phyloP scores from a whole-genome alignment of 371 early-diverging fungal species.

The Apophysomyces ossiformis region DNA sequence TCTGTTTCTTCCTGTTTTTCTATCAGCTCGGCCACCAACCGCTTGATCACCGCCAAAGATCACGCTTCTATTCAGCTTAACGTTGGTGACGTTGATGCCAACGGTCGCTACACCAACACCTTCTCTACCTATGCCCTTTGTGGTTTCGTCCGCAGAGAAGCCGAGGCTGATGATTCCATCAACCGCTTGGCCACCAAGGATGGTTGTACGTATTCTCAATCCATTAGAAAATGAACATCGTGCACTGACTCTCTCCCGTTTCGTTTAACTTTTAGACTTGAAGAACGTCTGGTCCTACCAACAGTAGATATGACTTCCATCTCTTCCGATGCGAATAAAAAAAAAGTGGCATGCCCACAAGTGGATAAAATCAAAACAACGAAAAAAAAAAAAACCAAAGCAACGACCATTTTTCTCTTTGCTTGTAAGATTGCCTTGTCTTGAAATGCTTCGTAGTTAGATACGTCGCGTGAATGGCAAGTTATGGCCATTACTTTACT shows the following conservation, averaged over 20 bases:
- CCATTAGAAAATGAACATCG: not conserved
- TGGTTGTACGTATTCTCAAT: conserved; percentile 62
- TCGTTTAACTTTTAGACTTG: conserved; percentile 26
- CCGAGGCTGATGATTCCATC: conserved; percentile 95
- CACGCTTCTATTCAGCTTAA: conserved; percentile 99
- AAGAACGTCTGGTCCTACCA: conserved; percentile 61
- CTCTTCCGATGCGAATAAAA: not conserved
- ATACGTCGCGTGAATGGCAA: too few species aligned
- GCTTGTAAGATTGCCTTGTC: too few species aligned
- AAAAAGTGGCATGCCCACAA: not conserved
- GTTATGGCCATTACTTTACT: too few species aligned
- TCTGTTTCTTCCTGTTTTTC: conserved; percentile 3
- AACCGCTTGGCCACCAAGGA: conserved; percentile 95
- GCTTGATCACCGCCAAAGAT: conserved; percentile 78
- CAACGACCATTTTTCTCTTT: too few species aligned
- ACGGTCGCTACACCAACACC: conserved; percentile 79
- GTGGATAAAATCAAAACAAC: too few species aligned
- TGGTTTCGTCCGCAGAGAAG: conserved; percentile 90
- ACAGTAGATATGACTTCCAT: conserved; percentile 31
- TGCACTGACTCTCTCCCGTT: conserved; percentile 5
- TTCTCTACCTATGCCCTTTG: conserved; percentile 91
- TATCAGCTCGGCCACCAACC: conserved; percentile 57
- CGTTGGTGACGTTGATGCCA: conserved; percentile 93
- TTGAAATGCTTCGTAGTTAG: too few species aligned
- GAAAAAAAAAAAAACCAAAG: too few species aligned